A percentile compares a stretch with the other conserved stretches of the same genome.
Conservation (phyloP, 1,139 yeast genomes). For the Candida sp. region DNA sequence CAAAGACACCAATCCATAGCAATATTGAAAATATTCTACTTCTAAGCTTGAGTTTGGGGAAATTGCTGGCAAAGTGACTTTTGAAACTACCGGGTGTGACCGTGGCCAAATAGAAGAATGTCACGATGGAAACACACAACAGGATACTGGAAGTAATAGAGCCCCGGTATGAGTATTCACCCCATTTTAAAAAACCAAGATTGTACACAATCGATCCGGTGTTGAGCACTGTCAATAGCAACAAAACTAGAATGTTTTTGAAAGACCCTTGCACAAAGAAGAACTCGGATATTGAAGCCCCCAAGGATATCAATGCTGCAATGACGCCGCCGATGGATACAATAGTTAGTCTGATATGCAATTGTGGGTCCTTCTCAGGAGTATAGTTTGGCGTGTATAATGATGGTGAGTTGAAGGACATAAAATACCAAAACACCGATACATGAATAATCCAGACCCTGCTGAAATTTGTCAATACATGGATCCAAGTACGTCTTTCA, state of each 20-base stretch:
- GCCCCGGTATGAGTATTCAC: slow-evolving; percentile 53
- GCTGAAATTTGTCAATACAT: slow-evolving; percentile 75
- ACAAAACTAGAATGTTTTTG: slow-evolving; percentile 59
- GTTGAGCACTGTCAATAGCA: slow-evolving; percentile 53
- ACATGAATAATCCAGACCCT: slow-evolving; percentile 85
- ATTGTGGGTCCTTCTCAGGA: slow-evolving; percentile 22
- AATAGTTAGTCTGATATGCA: slow-evolving; percentile 15
- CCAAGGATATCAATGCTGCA: slow-evolving; percentile 65
- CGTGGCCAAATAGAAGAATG: slow-evolving; percentile 64
- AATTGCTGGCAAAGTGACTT: slow-evolving; percentile 42
- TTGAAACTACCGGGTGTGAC: slow-evolving; percentile 36
- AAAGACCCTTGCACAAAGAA: slow-evolving; percentile 69
- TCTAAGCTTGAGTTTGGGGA: slow-evolving; percentile 55
- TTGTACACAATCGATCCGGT: slow-evolving; percentile 68
- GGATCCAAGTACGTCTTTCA: slow-evolving; percentile 82
- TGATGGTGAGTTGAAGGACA: slow-evolving; percentile 78
- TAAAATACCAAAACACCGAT: slow-evolving; percentile 81
- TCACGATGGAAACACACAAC: slow-evolving; percentile 59
- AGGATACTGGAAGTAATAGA: slow-evolving; percentile 59
- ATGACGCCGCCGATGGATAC: slow-evolving; percentile 75
- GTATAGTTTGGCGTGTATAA: slow-evolving; percentile 68
- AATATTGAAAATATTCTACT: slow-evolving; percentile 61
- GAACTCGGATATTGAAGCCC: slow-evolving; percentile 68
- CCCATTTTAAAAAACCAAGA: slow-evolving; percentile 55
- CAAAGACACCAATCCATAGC: slow-evolving; percentile 72